Conservation (phyloP, 768 basidiomycete species). For the Mycena metata region DNA sequence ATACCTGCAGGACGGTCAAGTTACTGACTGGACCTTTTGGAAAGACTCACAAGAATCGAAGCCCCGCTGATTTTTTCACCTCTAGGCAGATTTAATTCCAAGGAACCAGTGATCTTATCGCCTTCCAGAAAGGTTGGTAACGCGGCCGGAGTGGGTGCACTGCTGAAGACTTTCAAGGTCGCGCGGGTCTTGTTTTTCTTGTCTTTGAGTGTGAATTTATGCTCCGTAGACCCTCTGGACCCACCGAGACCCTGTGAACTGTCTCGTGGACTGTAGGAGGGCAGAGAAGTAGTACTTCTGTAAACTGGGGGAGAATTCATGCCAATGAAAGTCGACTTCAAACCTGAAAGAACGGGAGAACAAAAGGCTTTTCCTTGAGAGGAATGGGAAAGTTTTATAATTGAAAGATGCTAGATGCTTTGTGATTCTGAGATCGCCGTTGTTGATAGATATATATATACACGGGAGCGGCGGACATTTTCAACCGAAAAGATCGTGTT, state of each 20-base stretch:
- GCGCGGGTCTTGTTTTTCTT: constrained; percentile 22
- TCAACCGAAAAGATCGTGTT: too few relatives aligned
- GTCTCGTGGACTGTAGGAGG: constrained; percentile 28
- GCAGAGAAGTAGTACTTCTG: constrained; percentile 8
- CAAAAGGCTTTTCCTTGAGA: too few relatives aligned
- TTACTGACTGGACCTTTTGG: neutral
- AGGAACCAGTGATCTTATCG: constrained; percentile 24
- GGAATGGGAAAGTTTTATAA: too few relatives aligned
- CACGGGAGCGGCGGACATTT: too few relatives aligned
- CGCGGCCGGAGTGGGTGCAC: constrained; percentile 18
- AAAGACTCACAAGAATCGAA: constrained; percentile 21
- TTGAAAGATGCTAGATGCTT: neutral
- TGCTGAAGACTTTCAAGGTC: constrained; percentile 27
- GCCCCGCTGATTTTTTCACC: constrained; percentile 25
- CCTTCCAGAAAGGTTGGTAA: constrained; percentile 31
- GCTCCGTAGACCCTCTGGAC: constrained; percentile 29
- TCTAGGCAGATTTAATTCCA: constrained; percentile 15
- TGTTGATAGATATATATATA: neutral
- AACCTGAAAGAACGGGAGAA: too few relatives aligned
- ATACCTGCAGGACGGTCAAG: neutral
- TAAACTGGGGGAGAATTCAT: constrained; percentile 32
- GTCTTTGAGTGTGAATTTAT: constrained; percentile 29
- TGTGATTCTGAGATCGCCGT: too few relatives aligned
- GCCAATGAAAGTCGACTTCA: neutral
- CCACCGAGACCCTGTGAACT: neutral